Percentiles rank a stretch among this genome's conserved stretches.
phyloP scores from a whole-genome alignment of 2,329 filamentous ascomycete genomes.

The Corniculantispora saksenae region DNA sequence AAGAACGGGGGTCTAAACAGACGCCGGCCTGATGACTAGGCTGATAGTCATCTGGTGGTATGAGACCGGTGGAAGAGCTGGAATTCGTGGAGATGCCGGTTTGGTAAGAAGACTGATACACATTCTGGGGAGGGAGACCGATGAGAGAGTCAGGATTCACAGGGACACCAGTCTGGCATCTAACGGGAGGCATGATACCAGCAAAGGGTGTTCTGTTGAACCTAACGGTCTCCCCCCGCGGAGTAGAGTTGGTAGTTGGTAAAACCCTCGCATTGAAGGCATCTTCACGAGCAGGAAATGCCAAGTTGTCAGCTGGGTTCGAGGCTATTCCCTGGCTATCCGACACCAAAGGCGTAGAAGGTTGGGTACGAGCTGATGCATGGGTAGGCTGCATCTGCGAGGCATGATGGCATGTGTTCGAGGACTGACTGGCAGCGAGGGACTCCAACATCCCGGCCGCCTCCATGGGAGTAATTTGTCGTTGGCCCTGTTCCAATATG shows the following conservation, averaged over 20 bases:
- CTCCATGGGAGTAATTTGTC: background rate
- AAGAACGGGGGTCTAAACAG: background rate
- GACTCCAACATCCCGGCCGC: background rate
- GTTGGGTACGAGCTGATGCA: background rate
- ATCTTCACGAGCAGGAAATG: no score
- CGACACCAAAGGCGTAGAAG: no score
- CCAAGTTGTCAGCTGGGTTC: no score
- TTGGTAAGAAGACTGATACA: background rate
- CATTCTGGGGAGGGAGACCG: background rate
- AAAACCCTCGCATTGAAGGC: no score
- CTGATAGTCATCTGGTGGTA: background rate
- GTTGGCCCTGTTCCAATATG: background rate
- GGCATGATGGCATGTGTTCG: background rate
- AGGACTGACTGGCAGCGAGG: background rate
- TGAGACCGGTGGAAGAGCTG: background rate
- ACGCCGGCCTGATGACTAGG: background rate
- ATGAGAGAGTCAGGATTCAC: background rate
- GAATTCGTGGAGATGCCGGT: background rate
- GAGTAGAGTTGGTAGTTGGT: no score
- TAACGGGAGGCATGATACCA: background rate
- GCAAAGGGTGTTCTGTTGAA: no score
- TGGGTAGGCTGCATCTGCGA: background rate
- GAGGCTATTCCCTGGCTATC: no score
- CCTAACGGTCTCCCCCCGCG: no score
- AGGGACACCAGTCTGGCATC: background rate